Conservation (phyloP, 2,329 filamentous ascomycete genomes). For the Claviceps sp. region DNA sequence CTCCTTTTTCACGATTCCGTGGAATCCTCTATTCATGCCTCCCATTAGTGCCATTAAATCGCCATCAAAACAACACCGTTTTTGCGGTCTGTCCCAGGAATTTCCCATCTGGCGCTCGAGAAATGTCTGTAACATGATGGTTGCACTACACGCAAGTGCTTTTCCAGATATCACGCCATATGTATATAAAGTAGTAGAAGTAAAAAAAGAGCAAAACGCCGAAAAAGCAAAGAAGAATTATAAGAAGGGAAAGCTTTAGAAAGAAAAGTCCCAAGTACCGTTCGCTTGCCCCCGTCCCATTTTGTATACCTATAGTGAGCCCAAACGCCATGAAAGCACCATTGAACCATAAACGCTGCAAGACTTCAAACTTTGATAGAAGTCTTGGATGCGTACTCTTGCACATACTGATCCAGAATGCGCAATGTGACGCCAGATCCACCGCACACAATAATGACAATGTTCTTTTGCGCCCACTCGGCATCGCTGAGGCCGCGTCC, state of each 20-base stretch:
- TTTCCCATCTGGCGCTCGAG: no score
- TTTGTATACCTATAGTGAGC: no score
- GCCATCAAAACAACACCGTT: no score
- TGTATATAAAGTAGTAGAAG: background rate
- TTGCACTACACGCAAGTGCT: no score
- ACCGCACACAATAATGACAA: conserved; percentile 79
- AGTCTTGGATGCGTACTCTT: conserved; percentile 25
- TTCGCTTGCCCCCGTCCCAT: background rate
- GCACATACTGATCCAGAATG: conserved; percentile 44
- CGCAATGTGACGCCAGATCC: conserved; percentile 53
- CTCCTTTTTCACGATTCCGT: no score
- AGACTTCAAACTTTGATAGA: conserved; percentile 16
- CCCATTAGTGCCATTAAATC: no score
- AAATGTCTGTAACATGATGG: no score
- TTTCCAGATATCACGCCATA: background rate
- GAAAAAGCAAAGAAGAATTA: background rate
- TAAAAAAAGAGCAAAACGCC: background rate
- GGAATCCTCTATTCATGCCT: no score
- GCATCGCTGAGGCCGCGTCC: conserved; percentile 37
- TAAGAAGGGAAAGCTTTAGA: background rate
- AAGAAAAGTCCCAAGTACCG: background rate
- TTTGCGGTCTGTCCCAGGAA: no score
- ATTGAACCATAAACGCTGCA: background rate
- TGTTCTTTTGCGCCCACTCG: conserved; percentile 51
- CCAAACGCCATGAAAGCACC: background rate